Evolutionary conservation across 805 yeast genomes (phyloP).

Genomic region (Metschnikowia borealis): DNA sequence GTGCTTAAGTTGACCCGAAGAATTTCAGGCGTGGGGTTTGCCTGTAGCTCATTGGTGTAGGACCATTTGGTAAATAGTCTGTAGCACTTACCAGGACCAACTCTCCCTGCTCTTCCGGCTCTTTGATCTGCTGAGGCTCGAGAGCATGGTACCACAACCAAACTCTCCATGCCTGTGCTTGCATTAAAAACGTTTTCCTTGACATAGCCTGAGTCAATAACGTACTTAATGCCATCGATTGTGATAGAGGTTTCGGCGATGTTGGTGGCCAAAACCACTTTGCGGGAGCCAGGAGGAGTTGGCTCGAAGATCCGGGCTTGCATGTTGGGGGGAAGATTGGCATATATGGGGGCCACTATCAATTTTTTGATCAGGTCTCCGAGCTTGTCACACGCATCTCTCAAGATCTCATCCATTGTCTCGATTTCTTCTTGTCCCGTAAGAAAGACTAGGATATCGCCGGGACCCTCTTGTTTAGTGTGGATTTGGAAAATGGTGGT

Average conservation of each 20-base stretch:
- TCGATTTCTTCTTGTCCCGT: conserved; percentile 98
- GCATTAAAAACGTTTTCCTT: conserved; percentile 42
- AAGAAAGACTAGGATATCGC: conserved; percentile 85
- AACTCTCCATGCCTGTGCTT: conserved; percentile 42
- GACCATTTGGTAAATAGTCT: conserved; percentile 83
- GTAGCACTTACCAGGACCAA: conserved; percentile 52
- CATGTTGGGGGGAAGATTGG: conserved; percentile 81
- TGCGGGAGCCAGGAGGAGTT: conserved; percentile 73
- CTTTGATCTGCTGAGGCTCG: conserved; percentile 45
- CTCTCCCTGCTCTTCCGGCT: conserved; percentile 47
- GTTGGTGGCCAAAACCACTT: conserved; percentile 91
- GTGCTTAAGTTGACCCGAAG: conserved; percentile 74
- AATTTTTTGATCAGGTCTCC: conserved; percentile 60
- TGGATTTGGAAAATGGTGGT: conserved; percentile 88
- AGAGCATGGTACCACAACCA: conserved; percentile 44
- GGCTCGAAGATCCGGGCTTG: conserved; percentile 83
- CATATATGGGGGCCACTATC: conserved; percentile 82
- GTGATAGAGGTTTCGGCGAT: conserved; percentile 60
- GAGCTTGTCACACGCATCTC: conserved; percentile 60
- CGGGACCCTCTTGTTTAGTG: conserved; percentile 56
- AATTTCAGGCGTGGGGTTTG: conserved; percentile 89
- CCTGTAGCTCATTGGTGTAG: conserved; percentile 69
- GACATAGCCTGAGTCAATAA: conserved; percentile 44
- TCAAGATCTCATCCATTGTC: conserved; percentile 63
- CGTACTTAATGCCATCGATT: conserved; percentile 40